Evolutionary conservation across 1,284 basidiomycete genomes (phyloP).

Genomic region (Sanghuangporus baumii): DNA sequence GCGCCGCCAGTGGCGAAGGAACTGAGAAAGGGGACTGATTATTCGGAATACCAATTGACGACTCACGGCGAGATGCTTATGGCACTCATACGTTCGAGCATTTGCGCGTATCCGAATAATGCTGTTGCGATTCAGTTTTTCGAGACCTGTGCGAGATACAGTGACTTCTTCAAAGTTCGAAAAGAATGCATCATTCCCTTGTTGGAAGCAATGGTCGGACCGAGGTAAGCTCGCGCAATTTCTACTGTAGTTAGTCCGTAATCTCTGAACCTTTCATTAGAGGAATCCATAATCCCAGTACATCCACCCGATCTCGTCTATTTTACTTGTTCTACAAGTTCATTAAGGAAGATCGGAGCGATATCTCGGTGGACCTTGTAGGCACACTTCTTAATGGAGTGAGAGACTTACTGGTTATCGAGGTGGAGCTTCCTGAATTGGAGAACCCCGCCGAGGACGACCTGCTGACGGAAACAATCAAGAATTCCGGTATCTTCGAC

Average conservation of each 20-base stretch:
- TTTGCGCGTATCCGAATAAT: slow-evolving; percentile 82
- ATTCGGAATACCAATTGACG: slow-evolving; percentile 83
- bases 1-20: slow-evolving; percentile 63
- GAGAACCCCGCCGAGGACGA: slow-evolving; percentile 58
- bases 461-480: slow-evolving; percentile 77
- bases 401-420: slow-evolving; percentile 64
- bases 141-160: slow-evolving; percentile 88
- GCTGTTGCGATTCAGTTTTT: slow-evolving; percentile 93
- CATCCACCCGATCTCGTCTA: slow-evolving; percentile 70
- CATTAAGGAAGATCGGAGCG: slow-evolving; percentile 78
- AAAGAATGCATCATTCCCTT: slow-evolving; percentile 83
- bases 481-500: slow-evolving; percentile 72
- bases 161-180: slow-evolving; percentile 93
- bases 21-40: slow-evolving; percentile 65
- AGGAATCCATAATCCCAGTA: slow-evolving; percentile 80
- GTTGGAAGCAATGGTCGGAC: slow-evolving; percentile 85
- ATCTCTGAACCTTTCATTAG: slow-evolving; percentile 39
- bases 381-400: slow-evolving; percentile 70
- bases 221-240: slow-evolving; percentile 47
- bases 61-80: slow-evolving; percentile 88
- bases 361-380: slow-evolving; percentile 74
- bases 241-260: neutral
- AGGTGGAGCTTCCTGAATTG: slow-evolving; percentile 59
- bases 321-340: slow-evolving; percentile 95
- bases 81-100: slow-evolving; percentile 77